Base-by-base conservation (phyloP, 495 filamentous ascomycete genomes). In the Sphaerosporella brunnea region DNA sequence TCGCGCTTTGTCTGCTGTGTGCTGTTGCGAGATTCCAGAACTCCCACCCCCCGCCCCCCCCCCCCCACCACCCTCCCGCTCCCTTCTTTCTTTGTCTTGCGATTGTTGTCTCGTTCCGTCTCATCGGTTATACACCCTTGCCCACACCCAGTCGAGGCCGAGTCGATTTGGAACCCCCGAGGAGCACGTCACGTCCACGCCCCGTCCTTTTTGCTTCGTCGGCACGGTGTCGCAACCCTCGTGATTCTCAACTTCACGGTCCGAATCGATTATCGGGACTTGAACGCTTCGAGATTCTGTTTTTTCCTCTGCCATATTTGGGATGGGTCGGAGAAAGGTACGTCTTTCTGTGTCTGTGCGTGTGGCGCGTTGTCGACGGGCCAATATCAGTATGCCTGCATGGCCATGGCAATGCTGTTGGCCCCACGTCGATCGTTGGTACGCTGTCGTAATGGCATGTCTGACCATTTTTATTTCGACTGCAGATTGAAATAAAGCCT, bases 401-500 rank as follows among this genome's bases (percentile, higher is more conserved):
- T n/a, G n/a, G n/a, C n/a, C n/a, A n/a, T n/a, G n/a, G n/a, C n/a
- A n/a, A n/a, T n/a, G n/a, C n/a, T n/a, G n/a, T n/a, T n/a, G n/a
- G n/a, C n/a, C n/a, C n/a, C n/a, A n/a, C n/a, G n/a, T n/a, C n/a
- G n/a, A n/a, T n/a, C n/a, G n/a, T n/a, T n/a, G n/a, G n/a, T n/a
- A n/a, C n/a, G n/a, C n/a, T 21, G 19, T 38, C 36, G 40, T 36
- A 32, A 9, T 15, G 2, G 24, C 50, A 35, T 46, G 47, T 30
- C 36, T 47, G 28, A 23, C 49, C 30, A 50, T 45, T 46, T 32
- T 36, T 45, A 23, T 30, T 30, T 19, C 26, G 44, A 38, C 36
- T 50, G 34, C 45, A 83, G 79, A 97, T 97, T 64, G 90, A 95
- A 69, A 97, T 97, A 73, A 96, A 96, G 69, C 82, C 92, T 47